These are phyloP conservation scores for Microthlaspi erraticum DNA, from an alignment of 345 rosid species.

Conservation along the genomic window DNA sequence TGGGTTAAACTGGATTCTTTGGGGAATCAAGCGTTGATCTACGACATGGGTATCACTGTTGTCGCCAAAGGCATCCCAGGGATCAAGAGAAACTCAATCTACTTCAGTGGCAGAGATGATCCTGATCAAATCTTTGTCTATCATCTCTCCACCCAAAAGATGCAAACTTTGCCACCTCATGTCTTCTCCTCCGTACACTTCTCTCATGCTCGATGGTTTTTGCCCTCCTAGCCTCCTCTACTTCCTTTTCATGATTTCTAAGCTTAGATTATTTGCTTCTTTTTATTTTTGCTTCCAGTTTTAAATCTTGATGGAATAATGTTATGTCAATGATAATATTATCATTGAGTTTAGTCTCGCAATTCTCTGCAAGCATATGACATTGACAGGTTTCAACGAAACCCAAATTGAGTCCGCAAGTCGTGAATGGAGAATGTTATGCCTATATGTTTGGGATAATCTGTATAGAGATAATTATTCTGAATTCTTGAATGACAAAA, in stretches of 20 bases:
- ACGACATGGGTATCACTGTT: constrained; percentile 24
- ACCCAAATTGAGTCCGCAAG: too few species aligned
- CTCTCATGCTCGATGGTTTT: constrained; percentile 22
- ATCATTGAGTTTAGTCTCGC: not conserved
- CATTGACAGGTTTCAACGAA: not conserved
- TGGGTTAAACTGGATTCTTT: constrained; percentile 15
- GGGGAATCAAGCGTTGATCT: constrained; percentile 21
- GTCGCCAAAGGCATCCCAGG: constrained; percentile 17
- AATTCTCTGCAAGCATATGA: not conserved
- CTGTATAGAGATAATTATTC: not conserved
- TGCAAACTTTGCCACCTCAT: not conserved
- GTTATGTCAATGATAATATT: not conserved
- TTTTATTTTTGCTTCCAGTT: not conserved
- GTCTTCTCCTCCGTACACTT: not conserved
- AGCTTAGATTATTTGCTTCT: not conserved
- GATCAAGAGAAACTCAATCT: constrained; percentile 24
- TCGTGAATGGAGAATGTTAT: not conserved
- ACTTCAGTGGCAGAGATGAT: constrained; percentile 21
- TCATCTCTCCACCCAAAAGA: constrained; percentile 11
- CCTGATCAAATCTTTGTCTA: constrained; percentile 13
- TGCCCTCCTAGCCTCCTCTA: constrained; percentile 3
- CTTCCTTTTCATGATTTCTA: not conserved
- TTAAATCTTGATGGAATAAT: not conserved
- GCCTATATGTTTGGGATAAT: too few species aligned
- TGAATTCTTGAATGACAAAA: not conserved